Evolutionary conservation across 2,329 filamentous ascomycete species (phyloP).

Genomic region (Rugonectria rugulosa): DNA sequence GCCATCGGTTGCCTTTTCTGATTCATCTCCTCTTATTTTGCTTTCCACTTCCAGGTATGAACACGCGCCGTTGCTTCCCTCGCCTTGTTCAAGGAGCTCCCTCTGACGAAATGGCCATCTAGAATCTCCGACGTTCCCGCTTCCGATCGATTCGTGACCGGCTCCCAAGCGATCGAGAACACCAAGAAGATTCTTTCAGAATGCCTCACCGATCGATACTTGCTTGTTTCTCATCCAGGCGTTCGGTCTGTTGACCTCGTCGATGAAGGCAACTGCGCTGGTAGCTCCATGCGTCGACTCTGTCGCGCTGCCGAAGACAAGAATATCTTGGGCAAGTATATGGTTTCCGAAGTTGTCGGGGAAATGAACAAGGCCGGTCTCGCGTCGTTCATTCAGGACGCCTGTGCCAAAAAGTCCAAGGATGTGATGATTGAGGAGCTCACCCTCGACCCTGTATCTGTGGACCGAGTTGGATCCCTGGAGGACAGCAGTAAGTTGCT

Average conservation of each 20-base stretch:
- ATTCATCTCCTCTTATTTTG: constrained; percentile 89
- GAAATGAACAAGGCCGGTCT: constrained; percentile 53
- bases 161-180: constrained; percentile 50
- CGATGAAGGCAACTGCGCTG: constrained; percentile 48
- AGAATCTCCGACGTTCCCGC: constrained; percentile 46
- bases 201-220: constrained; percentile 79
- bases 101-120: constrained; percentile 29
- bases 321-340: constrained; percentile 50
- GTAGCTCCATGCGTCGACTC: constrained; percentile 62
- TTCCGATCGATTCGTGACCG: constrained; percentile 58
- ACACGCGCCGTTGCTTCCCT: constrained; percentile 17
- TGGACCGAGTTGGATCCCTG: constrained; percentile 53
- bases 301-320: constrained; percentile 49
- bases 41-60: constrained; percentile 84
- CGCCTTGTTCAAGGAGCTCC: constrained; percentile 29
- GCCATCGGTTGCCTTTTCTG: constrained; percentile 75
- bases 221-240: constrained; percentile 80
- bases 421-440: constrained; percentile 50
- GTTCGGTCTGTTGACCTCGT: constrained; percentile 76
- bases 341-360: constrained; percentile 67
- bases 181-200: constrained; percentile 62
- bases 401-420: constrained; percentile 53
- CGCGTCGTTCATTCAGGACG: constrained; percentile 52
- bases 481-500: constrained; percentile 57
- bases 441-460: constrained; percentile 50